phyloP scores from a whole-genome alignment of 257 asterid species.

The Ligustrum vulgare region DNA sequence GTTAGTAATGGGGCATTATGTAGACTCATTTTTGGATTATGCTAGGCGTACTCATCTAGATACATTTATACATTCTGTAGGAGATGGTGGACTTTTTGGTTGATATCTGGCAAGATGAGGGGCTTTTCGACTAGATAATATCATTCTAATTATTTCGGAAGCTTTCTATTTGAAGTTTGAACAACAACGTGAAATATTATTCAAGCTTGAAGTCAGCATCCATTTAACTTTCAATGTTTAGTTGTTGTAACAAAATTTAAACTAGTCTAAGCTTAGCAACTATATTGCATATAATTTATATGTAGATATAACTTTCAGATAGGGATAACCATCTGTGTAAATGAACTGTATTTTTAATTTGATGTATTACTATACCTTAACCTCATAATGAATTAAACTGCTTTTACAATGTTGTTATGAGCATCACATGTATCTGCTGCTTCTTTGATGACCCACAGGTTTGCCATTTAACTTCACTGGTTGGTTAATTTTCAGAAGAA shows the following conservation, averaged over 20 bases:
- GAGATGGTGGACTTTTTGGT: slow-evolving; percentile 86
- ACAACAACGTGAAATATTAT: not conserved
- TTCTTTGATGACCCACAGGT: too few relatives aligned
- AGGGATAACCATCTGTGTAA: not conserved
- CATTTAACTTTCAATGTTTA: too few relatives aligned
- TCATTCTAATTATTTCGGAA: not conserved
- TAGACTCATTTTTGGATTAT: not conserved
- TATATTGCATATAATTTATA: slow-evolving; percentile 4
- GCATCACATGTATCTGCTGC: too few relatives aligned
- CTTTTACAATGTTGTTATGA: too few relatives aligned
- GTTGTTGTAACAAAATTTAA: slow-evolving; percentile 10
- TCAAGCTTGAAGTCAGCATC: not conserved
- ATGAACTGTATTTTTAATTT: not conserved
- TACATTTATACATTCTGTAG: slow-evolving; percentile 36
- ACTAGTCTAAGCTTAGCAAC: slow-evolving; percentile 5
- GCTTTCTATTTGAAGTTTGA: slow-evolving; percentile 10
- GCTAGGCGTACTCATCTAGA: not conserved
- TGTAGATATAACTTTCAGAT: not conserved
- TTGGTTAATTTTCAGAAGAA: too few relatives aligned
- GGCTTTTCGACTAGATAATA: slow-evolving; percentile 53
- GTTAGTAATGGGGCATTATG: too few relatives aligned
- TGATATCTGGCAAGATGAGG: slow-evolving; percentile 76
- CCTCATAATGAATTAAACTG: too few relatives aligned
- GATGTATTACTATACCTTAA: not conserved
- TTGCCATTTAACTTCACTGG: too few relatives aligned